A percentile compares a stretch with the other conserved stretches of the same genome.
These are phyloP conservation scores for Trichosporon sp. DNA, from an alignment of 1,284 basidiomycete genomes.

Conservation along the genomic window DNA sequence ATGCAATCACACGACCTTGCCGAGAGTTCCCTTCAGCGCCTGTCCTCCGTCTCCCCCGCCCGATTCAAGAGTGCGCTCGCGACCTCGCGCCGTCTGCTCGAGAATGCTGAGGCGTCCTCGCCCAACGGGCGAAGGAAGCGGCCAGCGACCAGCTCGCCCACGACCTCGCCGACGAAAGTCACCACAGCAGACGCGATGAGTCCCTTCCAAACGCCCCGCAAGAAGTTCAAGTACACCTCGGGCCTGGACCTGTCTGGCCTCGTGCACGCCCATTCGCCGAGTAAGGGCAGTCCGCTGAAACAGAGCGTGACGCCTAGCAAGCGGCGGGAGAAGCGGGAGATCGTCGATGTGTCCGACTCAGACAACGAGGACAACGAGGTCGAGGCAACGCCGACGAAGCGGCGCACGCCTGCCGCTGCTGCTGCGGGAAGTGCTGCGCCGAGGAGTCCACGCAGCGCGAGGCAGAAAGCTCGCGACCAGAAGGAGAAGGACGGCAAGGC, in stretches of 20 bases:
- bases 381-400: conserved; percentile 28
- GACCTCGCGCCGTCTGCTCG: conserved; percentile 38
- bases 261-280: conserved; percentile 33
- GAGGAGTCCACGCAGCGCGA: background rate
- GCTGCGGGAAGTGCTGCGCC: background rate
- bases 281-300: conserved; percentile 35
- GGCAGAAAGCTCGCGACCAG: conserved; percentile 14
- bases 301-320: conserved; percentile 37
- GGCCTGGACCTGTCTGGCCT: conserved; percentile 41
- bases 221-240: conserved; percentile 43
- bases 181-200: conserved; percentile 21
- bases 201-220: conserved; percentile 45
- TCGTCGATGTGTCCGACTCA: background rate
- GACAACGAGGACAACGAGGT: conserved; percentile 30
- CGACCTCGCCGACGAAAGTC: conserved; percentile 4
- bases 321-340: background rate
- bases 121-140: background rate
- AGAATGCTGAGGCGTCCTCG: conserved; percentile 15
- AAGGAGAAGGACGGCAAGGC: conserved; percentile 34
- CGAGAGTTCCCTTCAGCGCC: conserved; percentile 46
- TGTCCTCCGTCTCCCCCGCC: conserved; percentile 45
- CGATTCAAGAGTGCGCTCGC: conserved; percentile 46
- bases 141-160: background rate
- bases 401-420: conserved; percentile 37
- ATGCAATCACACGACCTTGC: conserved; percentile 48